A percentile compares a stretch with the other conserved stretches of the same genome.
Evolutionary conservation across 208 protist species (phyloP).

Genomic region (Lotmaria passim): DNA sequence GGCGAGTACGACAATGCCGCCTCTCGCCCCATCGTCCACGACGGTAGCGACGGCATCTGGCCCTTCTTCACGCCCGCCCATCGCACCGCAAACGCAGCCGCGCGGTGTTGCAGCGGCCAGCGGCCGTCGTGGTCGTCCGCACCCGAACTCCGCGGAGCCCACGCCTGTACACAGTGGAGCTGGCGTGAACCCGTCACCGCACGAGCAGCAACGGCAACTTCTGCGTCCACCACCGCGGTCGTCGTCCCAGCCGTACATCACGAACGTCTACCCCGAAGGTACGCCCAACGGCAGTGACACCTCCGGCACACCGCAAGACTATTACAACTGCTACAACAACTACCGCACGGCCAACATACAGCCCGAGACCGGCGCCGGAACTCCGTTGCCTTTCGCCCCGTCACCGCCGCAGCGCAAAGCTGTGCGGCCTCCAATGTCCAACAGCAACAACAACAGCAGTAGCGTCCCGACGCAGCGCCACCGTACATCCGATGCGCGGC

Average conservation of each 20-base stretch:
- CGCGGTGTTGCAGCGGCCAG: neutral
- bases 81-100: neutral
- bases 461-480: conserved; percentile 9
- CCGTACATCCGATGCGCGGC: neutral
- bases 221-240: conserved; percentile 8
- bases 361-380: no score
- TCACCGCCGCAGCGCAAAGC: neutral
- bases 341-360: neutral
- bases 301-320: neutral
- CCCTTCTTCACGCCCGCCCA: neutral
- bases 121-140: conserved; percentile 5
- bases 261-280: conserved; percentile 7
- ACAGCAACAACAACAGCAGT: conserved; percentile 13
- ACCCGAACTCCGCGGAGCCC: conserved; percentile 28
- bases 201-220: neutral
- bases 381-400: neutral
- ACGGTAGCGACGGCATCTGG: neutral
- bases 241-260: conserved; percentile 21
- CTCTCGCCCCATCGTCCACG: neutral
- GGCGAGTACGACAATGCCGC: neutral
- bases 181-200: neutral
- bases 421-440: neutral
- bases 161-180: conserved; percentile 14
- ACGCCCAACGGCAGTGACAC: conserved; percentile 13
- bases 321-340: neutral